phyloP scores from a whole-genome alignment of 495 filamentous ascomycete genomes.

The Penicillium arizonense region DNA sequence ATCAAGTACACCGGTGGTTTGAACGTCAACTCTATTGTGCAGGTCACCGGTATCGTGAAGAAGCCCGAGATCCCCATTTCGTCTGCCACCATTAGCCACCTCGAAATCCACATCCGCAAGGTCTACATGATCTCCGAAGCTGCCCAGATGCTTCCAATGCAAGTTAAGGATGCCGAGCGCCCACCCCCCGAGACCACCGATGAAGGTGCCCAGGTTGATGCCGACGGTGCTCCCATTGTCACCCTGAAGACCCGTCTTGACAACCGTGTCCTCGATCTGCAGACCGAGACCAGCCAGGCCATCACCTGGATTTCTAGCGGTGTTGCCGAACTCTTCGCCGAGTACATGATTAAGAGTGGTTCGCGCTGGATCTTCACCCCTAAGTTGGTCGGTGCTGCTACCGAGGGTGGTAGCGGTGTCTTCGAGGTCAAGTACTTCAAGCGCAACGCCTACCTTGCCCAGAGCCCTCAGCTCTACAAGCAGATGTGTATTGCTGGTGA shows the following conservation, averaged over 20 bases:
- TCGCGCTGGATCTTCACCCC: constrained; percentile 90
- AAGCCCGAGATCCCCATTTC: constrained; percentile 73
- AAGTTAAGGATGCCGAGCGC: constrained; percentile 62
- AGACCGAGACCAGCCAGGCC: constrained; percentile 82
- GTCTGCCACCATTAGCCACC: constrained; percentile 69
- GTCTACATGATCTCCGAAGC: constrained; percentile 73
- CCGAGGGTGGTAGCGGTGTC: constrained; percentile 90
- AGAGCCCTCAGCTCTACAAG: constrained; percentile 95
- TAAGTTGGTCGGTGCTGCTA: constrained; percentile 84
- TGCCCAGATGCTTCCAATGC: constrained; percentile 65
- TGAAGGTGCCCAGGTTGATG: constrained; percentile 44
- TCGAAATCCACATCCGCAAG: constrained; percentile 77
- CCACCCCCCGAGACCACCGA: constrained; percentile 49
- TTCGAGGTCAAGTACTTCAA: constrained; percentile 93
- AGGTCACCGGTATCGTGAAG: constrained; percentile 73
- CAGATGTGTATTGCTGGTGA: constrained; percentile 95
- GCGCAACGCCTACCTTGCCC: constrained; percentile 79
- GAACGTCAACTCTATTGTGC: constrained; percentile 75
- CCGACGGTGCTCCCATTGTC: constrained; percentile 59
- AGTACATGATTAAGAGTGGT: constrained; percentile 70
- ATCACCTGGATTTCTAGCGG: constrained; percentile 81
- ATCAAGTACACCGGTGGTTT: constrained; percentile 83
- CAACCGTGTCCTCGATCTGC: constrained; percentile 88
- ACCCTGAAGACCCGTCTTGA: constrained; percentile 75
- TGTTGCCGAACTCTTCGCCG: constrained; percentile 75